Base-by-base conservation (phyloP, 164 flowering plant species). In the Dillenia turbinata region DNA sequence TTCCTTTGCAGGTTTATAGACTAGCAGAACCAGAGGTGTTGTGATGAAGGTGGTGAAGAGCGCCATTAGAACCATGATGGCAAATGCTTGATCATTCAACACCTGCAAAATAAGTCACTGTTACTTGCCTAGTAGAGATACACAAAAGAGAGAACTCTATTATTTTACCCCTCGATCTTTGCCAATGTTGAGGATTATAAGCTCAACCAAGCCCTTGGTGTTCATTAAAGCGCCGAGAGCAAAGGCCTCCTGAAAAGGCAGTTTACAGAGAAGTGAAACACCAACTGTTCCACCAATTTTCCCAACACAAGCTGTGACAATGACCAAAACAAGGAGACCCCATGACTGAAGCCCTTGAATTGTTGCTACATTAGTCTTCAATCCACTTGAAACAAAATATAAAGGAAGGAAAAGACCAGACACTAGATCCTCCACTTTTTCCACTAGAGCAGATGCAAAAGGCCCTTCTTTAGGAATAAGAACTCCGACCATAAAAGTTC, bases 11-110 rank as follows among this genome's bases (percentile, higher is more conserved):
- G 94, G 95, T 67, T 80, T 81, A 53, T 87, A 85, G 8, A 79
- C 69, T 1, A 84, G 78, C 51, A 71, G 60, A 0, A 87, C 87
- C 1, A 75, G 26, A 12, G 93, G 93, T 0, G 90, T 85, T 1
- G 90, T 87, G 12, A 87, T 82, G 73, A 85, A 85, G 9, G 93
- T 85, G 10, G 93, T 87, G 70, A 87, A 73, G 8, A 87, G 69
- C 17, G 93, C 88, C 88, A 87, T 85, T 43, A 86, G 49, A 48
- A 86, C 81, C 85, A 84, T 73, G 15, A 85, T 79, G 0, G 93
- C 83, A 65, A 87, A 84, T 2, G 76, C 73, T 16, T 78, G 69
- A 19, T 81, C 85, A 64, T 83, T 77, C 71, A 81, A 65, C 5
- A 80, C 83, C 85, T 81, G 82, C 57, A 64, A 57, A 40, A n/a